phyloP scores from a whole-genome alignment of 805 yeast species.

The Starmerella gropengiesseri region DNA sequence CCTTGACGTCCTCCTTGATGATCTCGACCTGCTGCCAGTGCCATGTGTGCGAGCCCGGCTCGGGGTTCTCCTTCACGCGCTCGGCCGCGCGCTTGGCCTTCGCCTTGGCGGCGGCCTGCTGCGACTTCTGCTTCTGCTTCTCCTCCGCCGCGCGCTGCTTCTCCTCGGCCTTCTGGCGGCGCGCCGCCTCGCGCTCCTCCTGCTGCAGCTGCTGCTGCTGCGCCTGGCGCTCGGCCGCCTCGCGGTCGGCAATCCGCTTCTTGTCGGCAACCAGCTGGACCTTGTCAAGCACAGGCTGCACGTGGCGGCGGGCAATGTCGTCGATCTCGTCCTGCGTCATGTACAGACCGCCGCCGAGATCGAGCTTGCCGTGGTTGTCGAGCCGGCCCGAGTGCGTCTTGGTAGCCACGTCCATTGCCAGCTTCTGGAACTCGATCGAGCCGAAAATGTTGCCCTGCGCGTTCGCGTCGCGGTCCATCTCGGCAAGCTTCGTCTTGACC shows the following conservation, averaged over 20 bases:
- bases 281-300: constrained; percentile 71
- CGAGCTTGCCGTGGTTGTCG: constrained; percentile 43
- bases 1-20: constrained; percentile 23
- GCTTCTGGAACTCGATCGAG: constrained; percentile 51
- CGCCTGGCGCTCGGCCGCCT: constrained; percentile 32
- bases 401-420: constrained; percentile 70
- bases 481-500: constrained; percentile 28
- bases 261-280: constrained; percentile 51
- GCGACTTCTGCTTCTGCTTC: constrained; percentile 14
- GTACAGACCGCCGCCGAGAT: constrained; percentile 80
- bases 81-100: constrained; percentile 20
- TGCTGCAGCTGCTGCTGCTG: constrained; percentile 30
- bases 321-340: constrained; percentile 69
- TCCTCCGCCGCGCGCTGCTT: constrained; percentile 30
- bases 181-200: constrained; percentile 17
- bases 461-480: constrained; percentile 35
- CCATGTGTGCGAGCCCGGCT: constrained; percentile 20
- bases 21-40: constrained; percentile 22
- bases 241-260: constrained; percentile 52
- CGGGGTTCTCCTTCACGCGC: constrained; percentile 17
- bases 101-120: constrained; percentile 17
- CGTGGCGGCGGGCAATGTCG: constrained; percentile 65
- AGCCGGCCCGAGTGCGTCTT: constrained; percentile 50
- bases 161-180: constrained; percentile 23
- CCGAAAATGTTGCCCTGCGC: constrained; percentile 31